Evolutionary conservation across 192 early-diverging fungal genomes (phyloP).

Genomic region (Mortierella claussenii): DNA sequence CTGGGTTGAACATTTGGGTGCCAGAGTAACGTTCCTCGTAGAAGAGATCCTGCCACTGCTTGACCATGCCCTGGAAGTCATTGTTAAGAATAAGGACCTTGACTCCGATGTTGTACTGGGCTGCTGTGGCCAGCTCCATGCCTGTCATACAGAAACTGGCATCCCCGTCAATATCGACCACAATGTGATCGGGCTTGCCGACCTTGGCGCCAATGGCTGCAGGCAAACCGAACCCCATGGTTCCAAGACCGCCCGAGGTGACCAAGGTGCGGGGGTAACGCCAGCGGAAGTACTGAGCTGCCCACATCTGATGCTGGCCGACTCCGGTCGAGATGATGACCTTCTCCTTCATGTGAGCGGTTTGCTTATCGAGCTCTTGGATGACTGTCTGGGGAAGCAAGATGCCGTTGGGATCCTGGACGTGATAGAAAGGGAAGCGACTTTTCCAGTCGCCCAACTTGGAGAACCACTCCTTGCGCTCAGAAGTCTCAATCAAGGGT

Average conservation of each 20-base stretch:
- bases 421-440: conserved; percentile 91
- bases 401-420: conserved; percentile 68
- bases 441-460: conserved; percentile 88
- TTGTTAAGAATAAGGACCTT: conserved; percentile 98
- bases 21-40: conserved; percentile 97
- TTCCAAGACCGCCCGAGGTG: conserved; percentile 97
- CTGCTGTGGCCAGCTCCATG: conserved; percentile 97
- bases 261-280: conserved; percentile 88
- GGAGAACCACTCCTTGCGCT: conserved; percentile 88
- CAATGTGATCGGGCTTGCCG: conserved; percentile 91
- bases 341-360: conserved; percentile 85
- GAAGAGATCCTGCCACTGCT: conserved; percentile 95
- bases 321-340: conserved; percentile 97
- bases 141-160: conserved; percentile 98
- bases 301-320: conserved; percentile 99
- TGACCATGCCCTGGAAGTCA: conserved; percentile 99
- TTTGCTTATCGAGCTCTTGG: conserved; percentile 90
- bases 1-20: conserved; percentile 95
- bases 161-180: conserved; percentile 99
- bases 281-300: conserved; percentile 96
- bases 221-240: conserved; percentile 98
- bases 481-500: conserved; percentile 76
- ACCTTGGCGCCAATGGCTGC: conserved; percentile 98
- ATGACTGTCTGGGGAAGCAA: conserved; percentile 96
- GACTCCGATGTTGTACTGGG: conserved; percentile 97